phyloP scores from a whole-genome alignment of 2,329 filamentous ascomycete species.

The Trichoderma breve region DNA sequence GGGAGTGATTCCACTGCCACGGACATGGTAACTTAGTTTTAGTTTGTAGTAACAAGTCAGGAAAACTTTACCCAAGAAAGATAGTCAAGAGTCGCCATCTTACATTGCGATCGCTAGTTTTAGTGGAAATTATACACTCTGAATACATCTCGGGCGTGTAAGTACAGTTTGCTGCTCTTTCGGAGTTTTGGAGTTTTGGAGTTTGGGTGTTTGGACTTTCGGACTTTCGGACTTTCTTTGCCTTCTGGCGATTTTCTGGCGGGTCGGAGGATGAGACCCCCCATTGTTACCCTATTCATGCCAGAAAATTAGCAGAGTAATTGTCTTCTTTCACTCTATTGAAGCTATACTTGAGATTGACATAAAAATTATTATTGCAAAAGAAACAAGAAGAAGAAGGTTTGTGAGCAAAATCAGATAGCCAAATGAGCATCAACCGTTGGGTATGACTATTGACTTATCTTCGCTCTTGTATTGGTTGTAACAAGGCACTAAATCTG shows the following conservation, averaged over 20 bases:
- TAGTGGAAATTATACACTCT: not conserved
- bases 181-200: not conserved
- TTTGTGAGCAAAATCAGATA: not conserved
- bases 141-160: not conserved
- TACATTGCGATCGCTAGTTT: not conserved
- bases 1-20: not conserved
- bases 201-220: not conserved
- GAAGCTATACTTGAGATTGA: not conserved
- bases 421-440: not conserved
- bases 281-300: not conserved
- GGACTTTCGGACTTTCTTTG: not conserved
- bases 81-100: not conserved
- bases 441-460: not conserved
- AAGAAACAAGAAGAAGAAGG: not conserved
- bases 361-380: not conserved
- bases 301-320: not conserved
- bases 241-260: not conserved
- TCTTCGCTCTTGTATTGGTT: not conserved
- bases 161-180: not conserved
- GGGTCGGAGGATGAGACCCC: not conserved
- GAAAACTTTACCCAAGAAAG: not conserved
- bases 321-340: not conserved
- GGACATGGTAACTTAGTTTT: not conserved
- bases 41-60: not conserved
- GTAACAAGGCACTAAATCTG: not conserved